Evolutionary conservation across 129 eudicot species (phyloP), one percentile per base, ranked within the genome.

Genomic region (Ambrosia trifida): DNA sequence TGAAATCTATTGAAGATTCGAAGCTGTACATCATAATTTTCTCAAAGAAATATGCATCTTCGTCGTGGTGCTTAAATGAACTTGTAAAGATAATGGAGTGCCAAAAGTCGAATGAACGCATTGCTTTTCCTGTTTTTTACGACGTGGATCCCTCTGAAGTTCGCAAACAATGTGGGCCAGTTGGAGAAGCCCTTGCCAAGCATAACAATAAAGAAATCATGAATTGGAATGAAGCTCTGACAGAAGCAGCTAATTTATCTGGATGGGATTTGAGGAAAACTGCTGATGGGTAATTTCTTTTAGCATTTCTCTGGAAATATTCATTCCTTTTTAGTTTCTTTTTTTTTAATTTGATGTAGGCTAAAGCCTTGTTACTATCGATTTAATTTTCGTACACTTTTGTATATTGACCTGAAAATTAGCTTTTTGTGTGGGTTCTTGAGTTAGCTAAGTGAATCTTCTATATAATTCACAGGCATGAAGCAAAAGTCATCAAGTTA

Each of bases 221-320:
- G 36, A n/a, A 66, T 33, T 79, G 75, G 79, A 66, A 32, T 65
- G 68, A 65, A 0, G 83, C 83, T 46, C 51, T 79, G 11, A 66
- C 16, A 32, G 83, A 79, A 72, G 75, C 72, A 7, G 58, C 69
- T 4, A 64, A 67, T 49, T 1, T 72, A 3, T 14, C 43, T 7
- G 79, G 83, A 9, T 64, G 75, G 75, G 75, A 70, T 70, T 54
- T 70, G 52, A 70, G 38, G 40, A 70, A 70, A 2, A 70, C 75
- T 38, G 75, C 52, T 2, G 41, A 70, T 53, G 75, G 75, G 75
- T 70, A 70, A 70, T 70, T 53, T 18, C 19, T 45, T 62, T 24
- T 4, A 24, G 13, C 11, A 57, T 24, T 52, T 8, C 12, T 62
- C 40, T 57, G 1, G 38, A 16, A 57, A 57, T 62, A 31, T 62